Base-by-base conservation (phyloP, 208 protist genomes). In the Phytomonas francai region DNA sequence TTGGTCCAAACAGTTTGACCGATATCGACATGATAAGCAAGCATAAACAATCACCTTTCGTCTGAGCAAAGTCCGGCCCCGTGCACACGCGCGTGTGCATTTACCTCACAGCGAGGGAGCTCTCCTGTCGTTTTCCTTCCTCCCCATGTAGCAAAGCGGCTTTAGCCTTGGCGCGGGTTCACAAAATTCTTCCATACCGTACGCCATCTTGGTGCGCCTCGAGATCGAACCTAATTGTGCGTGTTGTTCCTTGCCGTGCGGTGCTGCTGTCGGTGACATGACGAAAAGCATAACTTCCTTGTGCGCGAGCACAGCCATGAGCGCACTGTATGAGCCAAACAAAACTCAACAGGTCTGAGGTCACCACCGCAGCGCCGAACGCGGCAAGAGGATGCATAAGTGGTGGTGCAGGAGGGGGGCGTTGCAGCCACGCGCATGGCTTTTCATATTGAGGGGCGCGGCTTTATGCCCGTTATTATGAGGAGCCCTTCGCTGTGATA, bases 131-230 rank as follows among this genome's bases (percentile, higher is more conserved):
- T 9, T 9, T 9, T 9, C 34, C 34, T 9, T 39, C 34, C 34
- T 9, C 34, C 9, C 34, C 34, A 11, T 30, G 56, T 27, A 31
- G 56, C 56, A 70, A 60, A 39, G 66, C 66, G 66, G 66, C 54
- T 62, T 70, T 63, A 70, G 66, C 66, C 66, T 56, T 70, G 66
- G 66, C 45, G 19, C 66, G 66, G 66, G 56, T 63, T 63, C 28
- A 63, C 54, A 70, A 34, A 11, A 11, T 30, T 30, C 11, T 39
- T 12, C 34, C 31, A 34, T 70, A 59, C 66, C 66, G 51, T 63
- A n/a, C 36, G 66, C 66, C 66, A 70, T 56, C 66, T 70, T 70
- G 66, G 66, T 70, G 66, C 66, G 66, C 66, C 49, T 56, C 66
- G 34, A 63, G 45, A 70, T 59, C 8, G 11, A 59, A 30, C 11